A percentile compares a stretch with the other conserved stretches of the same genome.
phyloP scores from a whole-genome alignment of 2,329 filamentous ascomycete species.

The Ophiostoma novo-ulmi region DNA sequence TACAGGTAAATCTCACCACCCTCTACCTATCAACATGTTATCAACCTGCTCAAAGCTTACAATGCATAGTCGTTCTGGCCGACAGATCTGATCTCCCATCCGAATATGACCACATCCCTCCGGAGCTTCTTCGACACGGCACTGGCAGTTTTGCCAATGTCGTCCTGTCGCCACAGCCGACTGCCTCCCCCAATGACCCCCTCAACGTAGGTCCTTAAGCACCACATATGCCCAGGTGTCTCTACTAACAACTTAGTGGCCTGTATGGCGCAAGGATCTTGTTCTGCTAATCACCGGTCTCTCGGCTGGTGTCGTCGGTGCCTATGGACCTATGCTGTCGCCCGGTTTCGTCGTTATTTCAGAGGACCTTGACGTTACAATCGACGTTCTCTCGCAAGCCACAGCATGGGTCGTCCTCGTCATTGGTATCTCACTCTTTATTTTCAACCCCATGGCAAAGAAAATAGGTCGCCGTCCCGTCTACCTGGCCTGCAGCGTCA shows the following conservation, averaged over 20 bases:
- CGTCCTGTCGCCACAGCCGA: slow-evolving; percentile 43
- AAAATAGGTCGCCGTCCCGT: slow-evolving; percentile 47
- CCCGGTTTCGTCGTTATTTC: slow-evolving; percentile 47
- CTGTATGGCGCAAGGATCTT: slow-evolving; percentile 37
- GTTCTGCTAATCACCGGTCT: slow-evolving; percentile 44
- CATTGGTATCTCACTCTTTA: slow-evolving; percentile 45
- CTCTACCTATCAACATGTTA: neutral
- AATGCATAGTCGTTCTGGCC: slow-evolving; percentile 39
- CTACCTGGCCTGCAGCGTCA: slow-evolving; percentile 43
- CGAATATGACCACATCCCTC: slow-evolving; percentile 42
- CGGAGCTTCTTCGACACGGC: slow-evolving; percentile 39
- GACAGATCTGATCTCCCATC: slow-evolving; percentile 44
- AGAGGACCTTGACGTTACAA: slow-evolving; percentile 39
- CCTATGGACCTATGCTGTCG: slow-evolving; percentile 48
- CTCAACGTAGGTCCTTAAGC: slow-evolving; percentile 37
- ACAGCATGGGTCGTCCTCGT: slow-evolving; percentile 47
- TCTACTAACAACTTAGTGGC: slow-evolving; percentile 22
- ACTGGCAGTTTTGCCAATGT: slow-evolving; percentile 35
- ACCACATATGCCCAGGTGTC: neutral
- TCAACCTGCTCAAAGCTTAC: neutral
- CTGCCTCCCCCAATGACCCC: slow-evolving; percentile 46
- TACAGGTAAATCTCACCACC: slow-evolving; percentile 37
- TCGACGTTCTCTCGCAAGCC: slow-evolving; percentile 41
- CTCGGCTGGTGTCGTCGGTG: slow-evolving; percentile 45
- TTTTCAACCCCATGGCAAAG: slow-evolving; percentile 48